phyloP scores from a whole-genome alignment of 2,329 filamentous ascomycete species.

The Claviceps africana region DNA sequence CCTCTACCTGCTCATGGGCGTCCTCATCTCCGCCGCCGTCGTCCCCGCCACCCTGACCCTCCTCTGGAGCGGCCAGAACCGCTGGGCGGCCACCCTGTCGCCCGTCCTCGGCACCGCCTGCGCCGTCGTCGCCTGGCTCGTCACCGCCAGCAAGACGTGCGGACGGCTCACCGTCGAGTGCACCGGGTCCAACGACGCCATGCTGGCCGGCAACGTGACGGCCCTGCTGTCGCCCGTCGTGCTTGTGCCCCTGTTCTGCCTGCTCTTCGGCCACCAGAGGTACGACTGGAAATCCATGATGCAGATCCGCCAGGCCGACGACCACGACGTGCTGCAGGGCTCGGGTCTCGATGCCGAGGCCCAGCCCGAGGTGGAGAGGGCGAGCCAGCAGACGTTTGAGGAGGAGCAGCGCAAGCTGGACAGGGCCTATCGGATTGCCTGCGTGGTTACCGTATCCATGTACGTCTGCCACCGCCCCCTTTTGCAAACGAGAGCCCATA shows the following conservation, averaged over 20 bases:
- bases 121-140: conserved; percentile 60
- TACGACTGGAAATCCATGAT: conserved; percentile 84
- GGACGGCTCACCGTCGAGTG: conserved; percentile 56
- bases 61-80: conserved; percentile 67
- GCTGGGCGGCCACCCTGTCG: conserved; percentile 52
- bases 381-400: conserved; percentile 22
- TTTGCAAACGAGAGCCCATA: no score
- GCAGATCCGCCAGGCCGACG: conserved; percentile 63
- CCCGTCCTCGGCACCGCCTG: conserved; percentile 53
- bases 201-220: conserved; percentile 76
- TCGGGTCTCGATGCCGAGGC: conserved; percentile 33
- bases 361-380: conserved; percentile 9
- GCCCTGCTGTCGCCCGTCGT: conserved; percentile 65
- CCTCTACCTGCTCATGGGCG: conserved; percentile 80
- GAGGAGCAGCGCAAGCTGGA: conserved; percentile 36
- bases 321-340: conserved; percentile 52
- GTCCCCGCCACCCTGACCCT: conserved; percentile 70
- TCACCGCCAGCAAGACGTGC: conserved; percentile 56
- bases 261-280: conserved; percentile 43
- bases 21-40: conserved; percentile 75
- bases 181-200: conserved; percentile 71
- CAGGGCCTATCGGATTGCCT: conserved; percentile 35
- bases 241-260: conserved; percentile 63
- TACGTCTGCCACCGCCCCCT: conserved; percentile 4
- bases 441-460: conserved; percentile 19